Evolutionary conservation across 129 eudicot species (phyloP).

Genomic region (Arctium lappa): DNA sequence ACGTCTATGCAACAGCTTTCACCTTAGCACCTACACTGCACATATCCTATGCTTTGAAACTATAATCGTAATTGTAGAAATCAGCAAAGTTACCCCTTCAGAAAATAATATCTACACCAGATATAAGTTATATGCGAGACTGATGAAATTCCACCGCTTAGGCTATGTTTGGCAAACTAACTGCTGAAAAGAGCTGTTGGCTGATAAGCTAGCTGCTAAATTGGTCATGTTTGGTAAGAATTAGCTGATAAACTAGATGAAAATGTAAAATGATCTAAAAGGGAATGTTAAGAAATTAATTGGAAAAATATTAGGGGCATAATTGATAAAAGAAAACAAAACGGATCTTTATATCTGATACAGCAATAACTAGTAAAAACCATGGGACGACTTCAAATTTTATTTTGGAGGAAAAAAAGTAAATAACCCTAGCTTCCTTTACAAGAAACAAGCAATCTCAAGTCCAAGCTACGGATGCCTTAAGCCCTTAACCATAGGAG

Average conservation of each 20-base stretch:
- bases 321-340: neutral
- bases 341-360: neutral
- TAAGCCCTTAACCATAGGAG: too few relatives aligned
- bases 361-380: neutral
- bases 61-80: neutral
- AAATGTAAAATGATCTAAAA: neutral
- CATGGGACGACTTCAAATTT: neutral
- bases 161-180: neutral
- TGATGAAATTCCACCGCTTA: neutral
- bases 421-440: neutral
- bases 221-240: neutral
- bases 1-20: neutral
- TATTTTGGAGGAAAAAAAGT: neutral
- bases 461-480: neutral
- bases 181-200: neutral
- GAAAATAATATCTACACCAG: neutral
- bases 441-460: neutral
- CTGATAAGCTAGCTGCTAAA: neutral
- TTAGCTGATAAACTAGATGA: neutral
- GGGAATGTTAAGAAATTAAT: neutral
- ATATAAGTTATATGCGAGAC: neutral
- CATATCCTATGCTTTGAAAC: neutral
- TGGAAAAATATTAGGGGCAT: neutral
- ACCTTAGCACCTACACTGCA: neutral
- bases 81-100: neutral